Evolutionary conservation across 2,329 filamentous ascomycete genomes (phyloP), one percentile per base, ranked within the genome.

Genomic region (Volutella citrinella): DNA sequence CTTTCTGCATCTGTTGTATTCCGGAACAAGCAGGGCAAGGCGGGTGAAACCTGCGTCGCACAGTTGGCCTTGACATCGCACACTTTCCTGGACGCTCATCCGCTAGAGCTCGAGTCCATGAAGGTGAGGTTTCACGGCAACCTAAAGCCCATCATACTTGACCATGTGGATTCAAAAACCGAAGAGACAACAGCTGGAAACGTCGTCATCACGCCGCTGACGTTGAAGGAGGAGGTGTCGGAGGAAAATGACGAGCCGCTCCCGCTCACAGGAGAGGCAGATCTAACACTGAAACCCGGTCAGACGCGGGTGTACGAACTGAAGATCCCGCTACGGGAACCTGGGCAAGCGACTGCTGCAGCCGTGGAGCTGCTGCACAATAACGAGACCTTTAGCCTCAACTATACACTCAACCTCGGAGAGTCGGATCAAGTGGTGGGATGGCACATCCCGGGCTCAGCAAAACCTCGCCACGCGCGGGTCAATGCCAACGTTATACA

Each of bases 301-400:
- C 76, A 85, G 41, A 84, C 73, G 8, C 79, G 76, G 33, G 76
- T 90, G 2, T 83, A 86, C 42, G 78, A 85, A 48, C 72, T 95
- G 49, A 75, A 73, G 8, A 76, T 88, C 38, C 77, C 82, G 3
- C 73, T 95, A 12, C 80, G 88, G 38, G 90, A 96, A 60, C 79
- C 89, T 4, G 89, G 88, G n/a, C 77, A 87, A 36, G 80, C 84
- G 1, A 78, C 73, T 29, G 80, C 86, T 5, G 70, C 74, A 5
- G 79, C 78, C 3, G 75, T 84, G 9, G 75, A 69, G 1, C 64
- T 95, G 18, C 64, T 68, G 2, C 62, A 93, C n/a, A 68, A 76
- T 18, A 78, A 76, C 11, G 72, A 82, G 1, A 61, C 69, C 1
- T 95, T 91, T 47, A 69, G 75, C 22, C 64, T 96, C 13, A 69